Evolutionary conservation across 768 basidiomycete genomes (phyloP), one percentile per base, ranked within the genome.

Genomic region (Termitomyces sp.): DNA sequence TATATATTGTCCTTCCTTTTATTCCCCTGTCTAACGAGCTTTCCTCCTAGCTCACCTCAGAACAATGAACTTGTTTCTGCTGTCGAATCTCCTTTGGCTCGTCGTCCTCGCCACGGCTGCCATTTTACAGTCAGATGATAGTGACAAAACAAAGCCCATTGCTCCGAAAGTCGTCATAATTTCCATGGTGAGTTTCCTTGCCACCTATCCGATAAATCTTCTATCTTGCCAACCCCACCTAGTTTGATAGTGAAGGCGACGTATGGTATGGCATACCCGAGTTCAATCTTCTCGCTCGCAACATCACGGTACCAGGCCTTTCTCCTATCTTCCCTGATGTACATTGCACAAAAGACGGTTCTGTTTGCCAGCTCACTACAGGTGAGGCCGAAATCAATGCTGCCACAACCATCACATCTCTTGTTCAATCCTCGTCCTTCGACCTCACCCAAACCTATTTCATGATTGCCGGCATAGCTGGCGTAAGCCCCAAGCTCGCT

Each of bases 321-420:
- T 59, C 59, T 3, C 59, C 59, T 2, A 37, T 59, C 44, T 59
- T 59, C 16, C 59, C 54, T 14, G 49, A 56, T 41, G 54, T 59
- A 2, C 59, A 56, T 6, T 59, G 59, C 10, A 59, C 59, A 8
- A 21, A 28, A 14, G 44, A 59, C 21, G 59, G 50, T 21, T 21
- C 42, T 9, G 17, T 59, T n/a, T 59, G 59, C 39, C 59, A 59
- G 39, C 50, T 59, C 14, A 59, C 55, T 5, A 56, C 54, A 30
- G 59, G 59, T 6, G 59, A 59, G 27, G 59, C 35, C 11, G 59
- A 59, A 50, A 59, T 59, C 23, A 59, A 59, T n/a, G 59, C 59
- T 27, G 59, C 59, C 3, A 52, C 59, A 10, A 40, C 59, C n/a
- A 56, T 59, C 12, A 56, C 59, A n/a, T 56, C 59, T 8, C 55